These are phyloP conservation scores for Ceratonia siliqua DNA, from an alignment of 306 rosid genomes.

Conservation along the genomic window DNA sequence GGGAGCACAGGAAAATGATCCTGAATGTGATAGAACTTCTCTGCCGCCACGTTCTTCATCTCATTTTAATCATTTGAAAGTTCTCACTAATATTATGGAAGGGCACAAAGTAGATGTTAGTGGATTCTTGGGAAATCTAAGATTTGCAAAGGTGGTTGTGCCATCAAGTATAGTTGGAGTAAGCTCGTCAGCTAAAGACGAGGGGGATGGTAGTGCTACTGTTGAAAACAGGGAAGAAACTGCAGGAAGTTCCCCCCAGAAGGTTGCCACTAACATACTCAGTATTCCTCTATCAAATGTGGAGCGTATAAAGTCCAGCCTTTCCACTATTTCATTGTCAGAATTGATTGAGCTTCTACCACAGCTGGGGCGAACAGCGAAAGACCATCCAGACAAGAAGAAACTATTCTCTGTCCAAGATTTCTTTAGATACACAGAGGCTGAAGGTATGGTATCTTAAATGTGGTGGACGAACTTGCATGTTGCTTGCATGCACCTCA, in stretches of 20 bases:
- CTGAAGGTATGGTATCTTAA: constrained; percentile 77
- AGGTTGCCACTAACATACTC: constrained; percentile 74
- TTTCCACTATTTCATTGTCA: constrained; percentile 83
- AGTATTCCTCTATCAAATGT: constrained; percentile 95
- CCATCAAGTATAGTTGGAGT: constrained; percentile 74
- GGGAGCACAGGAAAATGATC: constrained; percentile 43
- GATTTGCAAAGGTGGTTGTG: constrained; percentile 90
- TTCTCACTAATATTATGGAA: constrained; percentile 59
- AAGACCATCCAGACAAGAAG: constrained; percentile 98
- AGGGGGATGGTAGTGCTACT: constrained; percentile 51
- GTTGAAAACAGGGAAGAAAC: constrained; percentile 59
- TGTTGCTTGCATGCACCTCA: constrained; percentile 30
- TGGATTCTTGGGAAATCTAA: constrained; percentile 85
- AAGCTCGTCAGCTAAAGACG: constrained; percentile 60
- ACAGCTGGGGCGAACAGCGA: constrained; percentile 70
- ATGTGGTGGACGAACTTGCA: not conserved
- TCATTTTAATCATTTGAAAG: constrained; percentile 59
- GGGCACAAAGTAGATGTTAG: constrained; percentile 68
- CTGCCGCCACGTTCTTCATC: constrained; percentile 31
- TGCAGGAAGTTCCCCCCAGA: constrained; percentile 74
- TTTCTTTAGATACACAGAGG: constrained; percentile 95
- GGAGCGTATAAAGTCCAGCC: constrained; percentile 90
- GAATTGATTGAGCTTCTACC: constrained; percentile 93
- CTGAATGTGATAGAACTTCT: constrained; percentile 38
- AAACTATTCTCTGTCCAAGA: constrained; percentile 89